Conservation (phyloP, 2,329 filamentous ascomycete species). For the Didymellaceae sp. region DNA sequence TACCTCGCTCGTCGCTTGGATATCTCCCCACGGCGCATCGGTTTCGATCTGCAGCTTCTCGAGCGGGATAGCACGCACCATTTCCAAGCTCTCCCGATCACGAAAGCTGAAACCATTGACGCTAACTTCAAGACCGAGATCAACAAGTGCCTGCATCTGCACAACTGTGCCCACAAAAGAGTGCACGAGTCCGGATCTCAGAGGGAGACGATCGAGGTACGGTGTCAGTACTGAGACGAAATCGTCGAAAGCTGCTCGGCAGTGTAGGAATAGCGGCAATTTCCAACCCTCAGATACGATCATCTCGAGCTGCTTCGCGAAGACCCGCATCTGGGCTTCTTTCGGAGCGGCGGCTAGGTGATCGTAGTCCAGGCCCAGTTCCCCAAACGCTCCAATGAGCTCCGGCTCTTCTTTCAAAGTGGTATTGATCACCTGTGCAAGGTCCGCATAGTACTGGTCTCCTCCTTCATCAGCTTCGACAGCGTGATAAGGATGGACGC, state of each 20-base stretch:
- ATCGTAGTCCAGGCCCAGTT: conserved; percentile 60
- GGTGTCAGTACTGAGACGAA: conserved; percentile 52
- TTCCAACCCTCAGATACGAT: conserved; percentile 40
- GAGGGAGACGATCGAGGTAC: conserved; percentile 49
- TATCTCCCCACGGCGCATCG: conserved; percentile 58
- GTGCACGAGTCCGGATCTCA: conserved; percentile 48
- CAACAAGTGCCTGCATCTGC: conserved; percentile 51
- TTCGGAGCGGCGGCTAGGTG: conserved; percentile 53
- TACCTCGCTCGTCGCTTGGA: conserved; percentile 46
- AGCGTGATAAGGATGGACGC: conserved; percentile 60
- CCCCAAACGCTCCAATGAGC: conserved; percentile 56
- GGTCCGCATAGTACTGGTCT: conserved; percentile 34
- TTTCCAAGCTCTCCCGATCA: conserved; percentile 49
- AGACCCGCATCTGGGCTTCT: conserved; percentile 50
- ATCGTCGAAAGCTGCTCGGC: conserved; percentile 53
- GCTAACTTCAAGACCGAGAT: conserved; percentile 53
- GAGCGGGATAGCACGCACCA: conserved; percentile 53
- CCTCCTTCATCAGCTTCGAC: conserved; percentile 49
- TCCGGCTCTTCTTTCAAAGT: conserved; percentile 17
- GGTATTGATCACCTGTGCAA: conserved; percentile 31
- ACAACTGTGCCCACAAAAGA: conserved; percentile 49
- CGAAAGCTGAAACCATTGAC: conserved; percentile 60
- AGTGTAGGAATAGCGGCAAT: conserved; percentile 53
- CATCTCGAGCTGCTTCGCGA: conserved; percentile 53
- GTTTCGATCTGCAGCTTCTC: conserved; percentile 56